Base-by-base conservation (phyloP, 768 basidiomycete species). In the Suillus cothurnatus region DNA sequence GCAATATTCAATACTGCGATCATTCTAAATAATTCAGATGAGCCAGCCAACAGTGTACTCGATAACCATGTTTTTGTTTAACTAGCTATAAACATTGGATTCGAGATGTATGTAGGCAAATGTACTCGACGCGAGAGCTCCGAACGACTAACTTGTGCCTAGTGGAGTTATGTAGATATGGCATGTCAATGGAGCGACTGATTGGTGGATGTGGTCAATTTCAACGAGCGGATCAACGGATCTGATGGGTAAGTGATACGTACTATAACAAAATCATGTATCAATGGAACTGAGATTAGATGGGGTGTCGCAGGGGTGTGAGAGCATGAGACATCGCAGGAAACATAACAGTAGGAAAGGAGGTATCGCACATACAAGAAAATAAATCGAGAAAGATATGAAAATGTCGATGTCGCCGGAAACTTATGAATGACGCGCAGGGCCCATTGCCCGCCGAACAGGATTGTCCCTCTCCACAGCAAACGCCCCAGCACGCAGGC, bases 401-500 rank as follows among this genome's bases (percentile, higher is more conserved):
- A 39, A 19, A 6, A 17, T 17, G 15, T 38, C 56, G 11, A 23
- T 38, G 32, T 34, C 19, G 53, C 53, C 32, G 32, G 32, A 21
- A 61, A 60, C 31, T 32, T 58, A 61, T 6, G 61, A 34, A 47
- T 26, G 21, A 14, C 61, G 61, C n/a, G 21, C 34, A 21, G 75
- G 76, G 6, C 75, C 76, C 66, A 76, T 67, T n/a, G 75, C 75
- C 21, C 75, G 63, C 34, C 75, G 72, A 19, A 65, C 68, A 31
- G 75, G 76, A 41, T 73, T 72, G 36, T 76, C 76, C 49, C 71
- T 70, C 38, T 78, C 75, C 0, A 67, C 15, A 34, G 69, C 59
- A 36, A 76, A 55, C 23, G 75, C 76, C 5, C 75, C 75, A 1
- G 76, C 73, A 2, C 75, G 76, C 0, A 76, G 70, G 21, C 76